A percentile compares a stretch with the other conserved stretches of the same genome.
Conservation (phyloP, 345 rosid genomes). For the Hirschfeldia incana region DNA sequence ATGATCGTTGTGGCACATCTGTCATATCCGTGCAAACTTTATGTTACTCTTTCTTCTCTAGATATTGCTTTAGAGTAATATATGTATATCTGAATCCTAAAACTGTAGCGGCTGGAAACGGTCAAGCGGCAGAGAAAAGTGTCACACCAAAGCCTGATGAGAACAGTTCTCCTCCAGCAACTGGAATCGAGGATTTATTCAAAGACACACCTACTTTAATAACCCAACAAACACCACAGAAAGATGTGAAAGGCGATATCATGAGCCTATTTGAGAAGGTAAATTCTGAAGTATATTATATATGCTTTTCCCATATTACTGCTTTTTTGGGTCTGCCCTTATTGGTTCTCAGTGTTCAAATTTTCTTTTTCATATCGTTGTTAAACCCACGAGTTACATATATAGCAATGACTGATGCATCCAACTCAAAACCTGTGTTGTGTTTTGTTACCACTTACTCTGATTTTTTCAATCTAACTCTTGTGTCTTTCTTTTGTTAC, state of each 20-base stretch:
- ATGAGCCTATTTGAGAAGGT: conserved; percentile 99
- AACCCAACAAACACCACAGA: conserved; percentile 58
- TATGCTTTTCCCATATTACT: neutral
- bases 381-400: conserved; percentile 6
- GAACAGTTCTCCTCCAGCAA: conserved; percentile 46
- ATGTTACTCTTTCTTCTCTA: neutral
- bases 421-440: neutral
- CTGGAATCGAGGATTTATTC: conserved; percentile 83
- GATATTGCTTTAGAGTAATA: conserved; percentile 21
- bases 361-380: neutral
- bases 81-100: neutral
- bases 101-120: conserved; percentile 65
- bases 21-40: neutral
- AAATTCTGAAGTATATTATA: conserved; percentile 22
- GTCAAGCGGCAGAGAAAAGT: conserved; percentile 50
- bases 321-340: neutral
- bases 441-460: neutral
- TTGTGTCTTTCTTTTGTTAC: conserved; percentile 38
- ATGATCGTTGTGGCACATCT: neutral
- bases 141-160: conserved; percentile 53
- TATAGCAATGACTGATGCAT: conserved; percentile 2
- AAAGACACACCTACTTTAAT: conserved; percentile 52
- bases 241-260: conserved; percentile 87
- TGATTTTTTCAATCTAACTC: neutral
- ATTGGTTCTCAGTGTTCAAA: conserved; percentile 4